A percentile compares a stretch with the other conserved stretches of the same genome.
Evolutionary conservation across 306 rosid genomes (phyloP).

Genomic region (Citrullus colocynthis): DNA sequence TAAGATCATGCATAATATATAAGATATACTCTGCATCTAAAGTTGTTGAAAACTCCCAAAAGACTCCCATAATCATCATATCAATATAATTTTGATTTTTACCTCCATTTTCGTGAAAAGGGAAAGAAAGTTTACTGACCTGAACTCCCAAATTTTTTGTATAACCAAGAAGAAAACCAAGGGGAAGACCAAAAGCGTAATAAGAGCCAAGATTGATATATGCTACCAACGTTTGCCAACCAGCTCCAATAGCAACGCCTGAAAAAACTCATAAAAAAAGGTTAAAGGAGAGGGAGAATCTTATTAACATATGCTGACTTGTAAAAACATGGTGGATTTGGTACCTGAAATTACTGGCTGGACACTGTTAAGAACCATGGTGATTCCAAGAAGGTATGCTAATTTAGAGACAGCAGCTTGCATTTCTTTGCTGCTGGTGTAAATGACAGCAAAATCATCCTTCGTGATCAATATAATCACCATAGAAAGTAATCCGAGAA

Average conservation of each 20-base stretch:
- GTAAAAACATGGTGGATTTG: neutral
- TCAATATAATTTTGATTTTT: neutral
- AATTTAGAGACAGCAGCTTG: slow-evolving; percentile 39
- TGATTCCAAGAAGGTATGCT: slow-evolving; percentile 55
- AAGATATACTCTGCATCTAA: neutral
- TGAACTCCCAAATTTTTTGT: slow-evolving; percentile 39
- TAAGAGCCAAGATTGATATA: slow-evolving; percentile 68
- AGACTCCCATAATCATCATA: neutral
- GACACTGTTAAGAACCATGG: slow-evolving; percentile 74
- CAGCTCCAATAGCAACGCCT: slow-evolving; percentile 96
- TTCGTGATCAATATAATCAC: slow-evolving; percentile 32
- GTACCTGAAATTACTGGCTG: slow-evolving; percentile 86
- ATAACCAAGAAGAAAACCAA: slow-evolving; percentile 51
- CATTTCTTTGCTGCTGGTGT: slow-evolving; percentile 40
- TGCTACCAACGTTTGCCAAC: slow-evolving; percentile 86
- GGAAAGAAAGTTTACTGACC: slow-evolving; percentile 23
- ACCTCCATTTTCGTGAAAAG: neutral
- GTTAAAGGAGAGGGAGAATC: neutral
- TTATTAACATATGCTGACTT: neutral
- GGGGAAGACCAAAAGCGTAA: slow-evolving; percentile 55
- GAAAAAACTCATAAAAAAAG: slow-evolving; percentile 4
- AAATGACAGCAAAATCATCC: slow-evolving; percentile 41
- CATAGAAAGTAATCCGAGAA: slow-evolving; percentile 50
- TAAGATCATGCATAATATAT: neutral
- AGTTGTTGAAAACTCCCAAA: neutral